Evolutionary conservation across 345 rosid species (phyloP).

Genomic region (Passiflora organensis): DNA sequence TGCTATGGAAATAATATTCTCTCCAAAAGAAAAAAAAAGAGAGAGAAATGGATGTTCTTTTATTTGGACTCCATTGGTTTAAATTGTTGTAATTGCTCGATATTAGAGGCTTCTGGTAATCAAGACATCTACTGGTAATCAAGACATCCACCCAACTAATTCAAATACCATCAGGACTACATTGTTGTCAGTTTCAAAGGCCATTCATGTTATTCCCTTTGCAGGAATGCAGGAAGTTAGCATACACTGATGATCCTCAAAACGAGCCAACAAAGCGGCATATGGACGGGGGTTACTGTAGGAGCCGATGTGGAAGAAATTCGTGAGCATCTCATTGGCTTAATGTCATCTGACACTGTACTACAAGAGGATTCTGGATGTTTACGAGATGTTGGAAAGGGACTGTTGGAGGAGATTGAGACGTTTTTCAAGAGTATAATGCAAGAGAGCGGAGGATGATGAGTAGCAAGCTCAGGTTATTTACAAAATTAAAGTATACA

Average conservation of each 20-base stretch:
- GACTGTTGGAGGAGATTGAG: conserved; percentile 59
- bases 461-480: no score
- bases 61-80: no score
- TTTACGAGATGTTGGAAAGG: conserved; percentile 19
- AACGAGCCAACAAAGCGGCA: conserved; percentile 24
- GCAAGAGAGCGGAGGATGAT: conserved; percentile 8
- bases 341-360: conserved; percentile 37
- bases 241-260: conserved; percentile 24
- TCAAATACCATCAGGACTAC: no score
- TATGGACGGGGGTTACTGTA: conserved; percentile 7
- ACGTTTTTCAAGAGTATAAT: conserved; percentile 36
- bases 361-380: conserved; percentile 6
- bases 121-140: no score
- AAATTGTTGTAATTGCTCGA: no score
- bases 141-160: no score
- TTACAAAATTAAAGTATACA: no score
- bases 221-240: conserved; percentile 63
- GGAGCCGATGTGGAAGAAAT: conserved; percentile 31
- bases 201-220: conserved; percentile 8
- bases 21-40: no score
- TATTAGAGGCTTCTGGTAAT: no score
- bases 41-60: no score
- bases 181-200: no score
- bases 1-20: no score
- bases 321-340: conserved; percentile 48